Evolutionary conservation across 768 basidiomycete genomes (phyloP), one percentile per base, ranked within the genome.

Genomic region (Tremella yokohamensis): DNA sequence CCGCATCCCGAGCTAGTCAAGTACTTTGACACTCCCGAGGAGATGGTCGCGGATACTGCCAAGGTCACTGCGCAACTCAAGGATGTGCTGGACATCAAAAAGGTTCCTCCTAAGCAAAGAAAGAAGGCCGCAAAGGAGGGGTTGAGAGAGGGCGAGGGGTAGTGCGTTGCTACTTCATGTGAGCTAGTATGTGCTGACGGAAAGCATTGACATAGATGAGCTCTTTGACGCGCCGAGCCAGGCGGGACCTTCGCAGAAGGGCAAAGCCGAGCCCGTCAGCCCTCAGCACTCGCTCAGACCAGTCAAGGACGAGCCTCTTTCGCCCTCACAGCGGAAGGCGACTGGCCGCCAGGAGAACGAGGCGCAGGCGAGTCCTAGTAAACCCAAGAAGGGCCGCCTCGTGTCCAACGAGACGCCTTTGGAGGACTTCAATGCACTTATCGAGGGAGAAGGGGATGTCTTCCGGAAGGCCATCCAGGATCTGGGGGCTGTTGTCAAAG

Each of bases 1-100:
- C 88, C 90, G 0, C 90, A 96, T 75, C 86, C 86, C 1, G 89
- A 89, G 55, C 80, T 96, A 0, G 78, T 83, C 25, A 90, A 87
- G 70, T 98, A 88, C 76, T 85, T 96, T 65, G 79, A 89, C 11
- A 84, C 89, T 3, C 93, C 93, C 0, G 81, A 78, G 29, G 81
- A 80, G 29, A 83, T 88, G 1, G 75, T 87, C 13, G 87, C 88
- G 69, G 80, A 82, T 12, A 82, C 87, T 0, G 76, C 77, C 42
- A 75, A 79, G 0, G 79, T 84, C 0, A 78, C 87, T 19, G 83
- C 86, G 57, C 80, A 82, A 19, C 86, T 86, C 65, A 85, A 84
- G 72, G 70, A 78, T 6, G 79, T 72, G 1, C 85, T 97, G 79
- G 88, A 87, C 40, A 82, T 96, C 56, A 88, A 86, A 77, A 81